Percentiles rank a stretch among this genome's conserved stretches.
Evolutionary conservation across 1,284 basidiomycete genomes (phyloP).

Genomic region (Sparassis latifolia): DNA sequence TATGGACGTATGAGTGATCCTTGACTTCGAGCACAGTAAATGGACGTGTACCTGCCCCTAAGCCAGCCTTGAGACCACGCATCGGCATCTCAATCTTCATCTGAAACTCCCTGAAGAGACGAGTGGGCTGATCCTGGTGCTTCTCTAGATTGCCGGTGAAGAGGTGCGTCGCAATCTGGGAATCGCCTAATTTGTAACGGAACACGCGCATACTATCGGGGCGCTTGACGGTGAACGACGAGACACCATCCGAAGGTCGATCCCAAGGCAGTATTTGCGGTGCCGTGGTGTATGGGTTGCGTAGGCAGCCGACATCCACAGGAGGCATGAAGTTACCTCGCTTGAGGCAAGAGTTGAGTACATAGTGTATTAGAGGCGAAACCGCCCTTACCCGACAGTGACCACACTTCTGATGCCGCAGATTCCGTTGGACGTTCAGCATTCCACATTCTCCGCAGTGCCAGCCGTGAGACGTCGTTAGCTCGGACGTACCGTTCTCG

Average conservation of each 20-base stretch:
- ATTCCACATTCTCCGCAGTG: conserved; percentile 30
- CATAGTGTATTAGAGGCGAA: neutral
- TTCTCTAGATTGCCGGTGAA: conserved; percentile 32
- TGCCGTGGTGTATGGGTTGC: conserved; percentile 22
- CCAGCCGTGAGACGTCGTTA: conserved; percentile 24
- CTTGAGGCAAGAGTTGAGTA: conserved; percentile 11
- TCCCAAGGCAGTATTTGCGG: conserved; percentile 24
- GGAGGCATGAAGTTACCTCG: conserved; percentile 17
- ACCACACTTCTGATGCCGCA: conserved; percentile 31
- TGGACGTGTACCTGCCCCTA: conserved; percentile 17
- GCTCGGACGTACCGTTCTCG: conserved; percentile 8
- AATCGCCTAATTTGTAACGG: conserved; percentile 20
- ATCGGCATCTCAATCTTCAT: conserved; percentile 23
- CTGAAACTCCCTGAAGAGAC: conserved; percentile 28
- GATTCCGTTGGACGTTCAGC: conserved; percentile 30
- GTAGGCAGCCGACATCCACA: conserved; percentile 22
- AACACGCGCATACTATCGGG: conserved; percentile 27
- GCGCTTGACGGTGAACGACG: conserved; percentile 10
- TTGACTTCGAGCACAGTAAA: neutral
- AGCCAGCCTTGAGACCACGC: conserved; percentile 7
- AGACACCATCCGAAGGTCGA: conserved; percentile 18
- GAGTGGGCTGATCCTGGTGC: conserved; percentile 25
- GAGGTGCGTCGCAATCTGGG: conserved; percentile 26
- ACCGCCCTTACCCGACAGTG: conserved; percentile 24
- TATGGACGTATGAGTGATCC: conserved; percentile 8